Evolutionary conservation across 2,329 filamentous ascomycete genomes (phyloP).

Genomic region (Aspergillus jensenii): DNA sequence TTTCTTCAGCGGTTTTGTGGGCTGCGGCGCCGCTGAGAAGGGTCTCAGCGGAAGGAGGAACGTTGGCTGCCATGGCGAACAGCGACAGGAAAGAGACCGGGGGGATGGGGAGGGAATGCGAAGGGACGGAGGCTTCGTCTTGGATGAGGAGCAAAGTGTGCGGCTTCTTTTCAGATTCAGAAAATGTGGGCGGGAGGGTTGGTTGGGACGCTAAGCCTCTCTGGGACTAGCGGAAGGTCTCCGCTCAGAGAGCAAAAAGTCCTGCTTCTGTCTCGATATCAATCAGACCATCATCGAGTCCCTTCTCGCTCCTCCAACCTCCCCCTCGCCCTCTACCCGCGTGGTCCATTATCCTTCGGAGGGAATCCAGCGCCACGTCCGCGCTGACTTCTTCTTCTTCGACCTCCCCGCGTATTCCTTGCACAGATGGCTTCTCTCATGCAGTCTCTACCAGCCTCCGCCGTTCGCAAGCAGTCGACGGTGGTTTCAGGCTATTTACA

Average conservation of each 20-base stretch:
- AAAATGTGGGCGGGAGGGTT: slow-evolving; percentile 35
- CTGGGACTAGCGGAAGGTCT: slow-evolving; percentile 25
- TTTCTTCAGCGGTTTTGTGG: slow-evolving; percentile 49
- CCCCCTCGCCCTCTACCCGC: neutral
- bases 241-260: slow-evolving; percentile 25
- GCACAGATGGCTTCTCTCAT: slow-evolving; percentile 32
- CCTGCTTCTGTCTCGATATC: slow-evolving; percentile 20
- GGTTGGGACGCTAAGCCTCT: slow-evolving; percentile 31
- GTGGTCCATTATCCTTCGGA: neutral
- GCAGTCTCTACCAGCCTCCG: slow-evolving; percentile 31
- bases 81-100: slow-evolving; percentile 18
- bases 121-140: slow-evolving; percentile 11
- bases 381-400: neutral
- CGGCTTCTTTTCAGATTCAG: slow-evolving; percentile 25
- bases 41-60: slow-evolving; percentile 49
- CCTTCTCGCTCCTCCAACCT: neutral
- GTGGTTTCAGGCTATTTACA: slow-evolving; percentile 28
- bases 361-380: neutral
- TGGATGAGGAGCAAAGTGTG: slow-evolving; percentile 22
- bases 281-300: slow-evolving; percentile 8
- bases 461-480: slow-evolving; percentile 36
- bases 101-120: slow-evolving; percentile 15
- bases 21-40: slow-evolving; percentile 50
- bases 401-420: slow-evolving; percentile 12
- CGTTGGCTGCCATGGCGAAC: slow-evolving; percentile 53